A percentile compares a stretch with the other conserved stretches of the same genome.
Evolutionary conservation across 2,329 filamentous ascomycete species (phyloP).

Genomic region (Lasiodiplodia sp.): DNA sequence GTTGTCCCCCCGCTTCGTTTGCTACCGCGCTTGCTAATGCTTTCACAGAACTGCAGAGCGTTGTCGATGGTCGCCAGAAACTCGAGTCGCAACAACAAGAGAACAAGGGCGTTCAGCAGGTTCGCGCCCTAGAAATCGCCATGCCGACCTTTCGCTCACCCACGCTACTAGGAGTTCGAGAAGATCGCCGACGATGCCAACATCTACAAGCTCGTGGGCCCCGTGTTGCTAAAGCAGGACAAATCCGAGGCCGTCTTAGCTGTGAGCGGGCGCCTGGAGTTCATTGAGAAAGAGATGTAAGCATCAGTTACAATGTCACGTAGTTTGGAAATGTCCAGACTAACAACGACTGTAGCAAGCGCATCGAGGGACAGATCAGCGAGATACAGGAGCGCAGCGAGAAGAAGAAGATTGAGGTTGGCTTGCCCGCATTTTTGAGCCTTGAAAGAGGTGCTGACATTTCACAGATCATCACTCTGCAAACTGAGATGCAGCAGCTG

Average conservation of each 20-base stretch:
- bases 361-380: slow-evolving; percentile 71
- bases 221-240: slow-evolving; percentile 93
- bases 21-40: slow-evolving; percentile 14
- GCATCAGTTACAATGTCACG: slow-evolving; percentile 40
- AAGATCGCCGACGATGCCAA: slow-evolving; percentile 79
- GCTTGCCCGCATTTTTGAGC: slow-evolving; percentile 32
- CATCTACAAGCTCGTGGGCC: slow-evolving; percentile 96
- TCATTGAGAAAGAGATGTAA: slow-evolving; percentile 93
- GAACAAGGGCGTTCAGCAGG: slow-evolving; percentile 86
- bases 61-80: slow-evolving; percentile 83
- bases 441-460: neutral
- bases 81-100: slow-evolving; percentile 94
- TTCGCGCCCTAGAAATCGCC: slow-evolving; percentile 42
- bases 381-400: slow-evolving; percentile 71
- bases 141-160: neutral
- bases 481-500: slow-evolving; percentile 29
- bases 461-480: slow-evolving; percentile 27
- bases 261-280: slow-evolving; percentile 88
- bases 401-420: slow-evolving; percentile 69
- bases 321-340: neutral
- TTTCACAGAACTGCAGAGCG: slow-evolving; percentile 75
- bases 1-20: slow-evolving; percentile 29
- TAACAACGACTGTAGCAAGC: slow-evolving; percentile 57
- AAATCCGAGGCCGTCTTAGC: slow-evolving; percentile 88
- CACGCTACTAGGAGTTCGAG: slow-evolving; percentile 74